Evolutionary conservation across 1,139 yeast genomes (phyloP).

Genomic region (Pneumocystis oryctolagi): DNA sequence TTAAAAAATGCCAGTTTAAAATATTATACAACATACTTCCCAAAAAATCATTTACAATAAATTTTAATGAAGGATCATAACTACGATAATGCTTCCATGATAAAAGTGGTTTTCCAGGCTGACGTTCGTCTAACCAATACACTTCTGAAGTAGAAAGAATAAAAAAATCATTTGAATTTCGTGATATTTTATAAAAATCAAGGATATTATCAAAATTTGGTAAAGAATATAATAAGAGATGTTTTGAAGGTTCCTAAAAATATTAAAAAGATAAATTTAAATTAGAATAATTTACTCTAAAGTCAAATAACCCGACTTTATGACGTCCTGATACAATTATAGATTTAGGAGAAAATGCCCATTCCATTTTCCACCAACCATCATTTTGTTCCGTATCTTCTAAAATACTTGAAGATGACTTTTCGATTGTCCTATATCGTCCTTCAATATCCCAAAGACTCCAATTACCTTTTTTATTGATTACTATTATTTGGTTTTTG

Average conservation of each 20-base stretch:
- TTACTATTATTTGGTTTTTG: neutral
- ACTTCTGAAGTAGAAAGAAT: neutral
- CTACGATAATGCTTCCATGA: slow-evolving; percentile 2
- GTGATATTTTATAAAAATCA: neutral
- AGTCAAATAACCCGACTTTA: neutral
- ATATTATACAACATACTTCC: neutral
- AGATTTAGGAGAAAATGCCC: neutral
- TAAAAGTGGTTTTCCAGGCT: neutral
- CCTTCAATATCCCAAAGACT: neutral
- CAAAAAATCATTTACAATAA: neutral
- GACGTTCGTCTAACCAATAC: neutral
- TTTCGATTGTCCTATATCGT: neutral
- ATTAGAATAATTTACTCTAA: neutral
- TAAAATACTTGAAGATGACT: neutral
- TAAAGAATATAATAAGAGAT: neutral
- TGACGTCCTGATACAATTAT: neutral
- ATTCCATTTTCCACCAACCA: neutral
- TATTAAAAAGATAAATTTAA: neutral
- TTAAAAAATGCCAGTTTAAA: neutral
- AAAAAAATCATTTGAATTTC: neutral
- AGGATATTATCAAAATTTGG: neutral
- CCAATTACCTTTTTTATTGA: neutral
- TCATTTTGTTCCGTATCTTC: neutral
- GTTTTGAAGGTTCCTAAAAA: neutral
- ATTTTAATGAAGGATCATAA: neutral